A percentile compares a stretch with the other conserved stretches of the same genome.
Evolutionary conservation across 1,284 basidiomycete species (phyloP).

Genomic region (Cutaneotrichosporon sp.): DNA sequence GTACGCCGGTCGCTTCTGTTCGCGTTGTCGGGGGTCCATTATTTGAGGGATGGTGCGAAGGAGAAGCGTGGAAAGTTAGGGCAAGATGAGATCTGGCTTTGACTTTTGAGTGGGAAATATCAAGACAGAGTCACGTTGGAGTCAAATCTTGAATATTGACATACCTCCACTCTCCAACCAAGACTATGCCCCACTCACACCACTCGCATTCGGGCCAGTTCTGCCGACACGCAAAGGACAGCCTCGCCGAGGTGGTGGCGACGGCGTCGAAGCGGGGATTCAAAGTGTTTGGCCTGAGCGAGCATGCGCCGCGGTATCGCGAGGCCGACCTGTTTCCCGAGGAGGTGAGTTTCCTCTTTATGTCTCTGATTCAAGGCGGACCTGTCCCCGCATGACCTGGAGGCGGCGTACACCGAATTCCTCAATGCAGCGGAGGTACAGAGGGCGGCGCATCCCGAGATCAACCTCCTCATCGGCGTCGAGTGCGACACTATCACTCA

Average conservation of each 20-base stretch:
- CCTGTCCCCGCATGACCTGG: slow-evolving; percentile 40
- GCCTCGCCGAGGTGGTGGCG: slow-evolving; percentile 73
- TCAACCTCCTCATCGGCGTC: slow-evolving; percentile 74
- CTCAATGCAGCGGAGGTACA: slow-evolving; percentile 62
- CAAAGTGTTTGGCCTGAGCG: slow-evolving; percentile 80
- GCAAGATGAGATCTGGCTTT: neutral
- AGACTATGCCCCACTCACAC: slow-evolving; percentile 76
- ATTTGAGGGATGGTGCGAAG: neutral
- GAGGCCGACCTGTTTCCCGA: slow-evolving; percentile 85
- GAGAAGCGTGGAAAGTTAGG: neutral
- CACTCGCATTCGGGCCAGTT: slow-evolving; percentile 97
- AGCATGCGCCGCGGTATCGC: slow-evolving; percentile 89
- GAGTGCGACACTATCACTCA: slow-evolving; percentile 88
- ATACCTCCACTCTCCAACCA: neutral
- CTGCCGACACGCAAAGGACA: slow-evolving; percentile 80
- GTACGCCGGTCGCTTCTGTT: slow-evolving; percentile 6
- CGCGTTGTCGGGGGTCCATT: slow-evolving; percentile 9
- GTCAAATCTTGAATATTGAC: no score
- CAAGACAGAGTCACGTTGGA: no score
- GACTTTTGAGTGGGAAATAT: no score
- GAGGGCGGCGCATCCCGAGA: slow-evolving; percentile 49
- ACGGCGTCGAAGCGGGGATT: slow-evolving; percentile 79
- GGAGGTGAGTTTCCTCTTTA: slow-evolving; percentile 63
- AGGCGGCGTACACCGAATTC: slow-evolving; percentile 36
- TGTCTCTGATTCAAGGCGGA: slow-evolving; percentile 37